Conservation (phyloP, 2,329 filamentous ascomycete genomes). For the Blumeriella jaapii region DNA sequence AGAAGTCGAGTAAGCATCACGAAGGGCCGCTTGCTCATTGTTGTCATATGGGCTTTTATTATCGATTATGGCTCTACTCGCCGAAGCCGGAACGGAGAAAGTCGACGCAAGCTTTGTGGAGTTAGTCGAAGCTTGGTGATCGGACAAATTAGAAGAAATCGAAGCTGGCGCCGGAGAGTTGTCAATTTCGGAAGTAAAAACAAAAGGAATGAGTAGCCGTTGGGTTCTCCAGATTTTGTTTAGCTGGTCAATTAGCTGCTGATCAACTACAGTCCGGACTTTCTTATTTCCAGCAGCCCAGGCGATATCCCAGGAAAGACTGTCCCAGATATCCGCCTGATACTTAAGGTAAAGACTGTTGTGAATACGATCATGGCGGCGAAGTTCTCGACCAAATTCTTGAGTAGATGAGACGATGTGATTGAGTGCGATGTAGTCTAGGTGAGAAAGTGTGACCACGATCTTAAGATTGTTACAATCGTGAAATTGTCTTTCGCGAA, state of each 20-base stretch:
- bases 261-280: neutral
- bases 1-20: no score
- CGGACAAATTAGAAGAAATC: no score
- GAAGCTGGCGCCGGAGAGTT: no score
- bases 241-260: neutral
- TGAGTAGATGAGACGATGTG: neutral
- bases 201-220: neutral
- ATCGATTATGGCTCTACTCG: no score
- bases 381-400: neutral
- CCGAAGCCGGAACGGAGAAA: no score
- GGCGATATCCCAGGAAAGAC: neutral
- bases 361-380: neutral
- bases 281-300: neutral
- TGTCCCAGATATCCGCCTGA: neutral
- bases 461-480: neutral
- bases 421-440: neutral
- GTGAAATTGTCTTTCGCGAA: neutral
- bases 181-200: no score
- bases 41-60: no score
- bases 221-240: neutral
- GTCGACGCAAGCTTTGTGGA: no score
- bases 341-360: neutral
- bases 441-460: neutral
- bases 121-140: no score
- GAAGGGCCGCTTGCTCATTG: no score